A percentile compares a stretch with the other conserved stretches of the same genome.
Evolutionary conservation across 352 stramenopile species (phyloP).

Genomic region (Pythium inflatum): DNA sequence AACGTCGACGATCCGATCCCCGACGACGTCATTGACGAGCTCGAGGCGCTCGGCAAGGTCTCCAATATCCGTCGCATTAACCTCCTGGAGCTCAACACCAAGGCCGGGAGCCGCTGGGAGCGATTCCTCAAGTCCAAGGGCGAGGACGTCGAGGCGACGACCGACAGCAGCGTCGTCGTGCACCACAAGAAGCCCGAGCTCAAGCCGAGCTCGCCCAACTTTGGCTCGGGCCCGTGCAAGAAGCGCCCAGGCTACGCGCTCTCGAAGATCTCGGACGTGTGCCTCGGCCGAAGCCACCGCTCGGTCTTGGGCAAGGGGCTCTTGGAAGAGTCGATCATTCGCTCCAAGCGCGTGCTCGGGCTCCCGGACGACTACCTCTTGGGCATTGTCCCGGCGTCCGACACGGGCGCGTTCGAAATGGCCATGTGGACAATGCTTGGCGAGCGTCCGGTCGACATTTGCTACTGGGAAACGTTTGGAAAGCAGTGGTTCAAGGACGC

Average conservation of each 20-base stretch:
- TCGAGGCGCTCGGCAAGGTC: constrained; percentile 73
- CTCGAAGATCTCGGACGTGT: constrained; percentile 84
- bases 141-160: constrained; percentile 18
- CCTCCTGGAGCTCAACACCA: constrained; percentile 72
- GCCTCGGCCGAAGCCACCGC: constrained; percentile 95
- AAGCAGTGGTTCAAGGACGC: constrained; percentile 97
- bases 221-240: constrained; percentile 98
- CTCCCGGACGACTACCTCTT: constrained; percentile 96
- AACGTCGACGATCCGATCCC: constrained; percentile 91
- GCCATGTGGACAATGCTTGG: constrained; percentile 99
- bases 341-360: constrained; percentile 94
- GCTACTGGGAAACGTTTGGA: constrained; percentile 98
- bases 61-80: constrained; percentile 88
- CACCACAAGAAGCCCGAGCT: constrained; percentile 68
- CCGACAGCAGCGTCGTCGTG: constrained; percentile 39
- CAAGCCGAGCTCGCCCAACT: constrained; percentile 92
- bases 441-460: constrained; percentile 90
- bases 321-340: constrained; percentile 94
- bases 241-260: constrained; percentile 97
- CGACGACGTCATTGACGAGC: constrained; percentile 81
- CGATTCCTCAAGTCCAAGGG: constrained; percentile 62
- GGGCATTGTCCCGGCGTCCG: constrained; percentile 97
- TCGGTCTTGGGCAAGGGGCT: constrained; percentile 97
- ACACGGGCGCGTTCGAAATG: constrained; percentile 99
- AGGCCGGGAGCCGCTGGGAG: constrained; percentile 55